Conservation (phyloP, 495 filamentous ascomycete genomes). For the Clavariopsis aquatica region DNA sequence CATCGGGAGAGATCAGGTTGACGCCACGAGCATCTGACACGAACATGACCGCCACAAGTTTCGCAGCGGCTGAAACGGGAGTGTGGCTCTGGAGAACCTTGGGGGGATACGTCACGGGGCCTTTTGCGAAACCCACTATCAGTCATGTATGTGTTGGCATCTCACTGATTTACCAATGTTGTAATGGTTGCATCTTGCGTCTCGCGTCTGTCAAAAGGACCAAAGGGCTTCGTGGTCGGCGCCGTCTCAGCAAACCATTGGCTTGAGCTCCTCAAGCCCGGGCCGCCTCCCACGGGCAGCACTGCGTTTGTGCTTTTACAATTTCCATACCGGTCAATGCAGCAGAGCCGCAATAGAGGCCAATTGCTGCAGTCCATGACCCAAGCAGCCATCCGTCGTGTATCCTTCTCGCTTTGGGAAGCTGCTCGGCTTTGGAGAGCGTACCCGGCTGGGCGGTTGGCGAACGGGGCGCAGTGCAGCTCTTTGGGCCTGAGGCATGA, state of each 20-base stretch:
- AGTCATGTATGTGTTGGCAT: slow-evolving; percentile 16
- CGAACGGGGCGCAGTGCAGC: slow-evolving; percentile 32
- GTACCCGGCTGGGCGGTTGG: not conserved
- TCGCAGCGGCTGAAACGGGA: slow-evolving; percentile 11
- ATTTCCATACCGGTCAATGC: slow-evolving; percentile 29
- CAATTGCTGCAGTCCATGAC: slow-evolving; percentile 11
- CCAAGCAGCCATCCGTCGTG: slow-evolving; percentile 17
- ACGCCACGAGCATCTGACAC: slow-evolving; percentile 5
- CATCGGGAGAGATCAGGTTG: too few relatives aligned
- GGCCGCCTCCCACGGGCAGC: not conserved
- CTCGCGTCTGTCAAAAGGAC: not conserved
- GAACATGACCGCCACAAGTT: slow-evolving; percentile 11
- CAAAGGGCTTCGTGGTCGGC: slow-evolving; percentile 8
- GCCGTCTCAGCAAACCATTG: slow-evolving; percentile 27
- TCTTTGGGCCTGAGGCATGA: slow-evolving; percentile 4
- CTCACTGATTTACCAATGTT: slow-evolving; percentile 8
- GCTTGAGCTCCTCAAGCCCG: slow-evolving; percentile 18
- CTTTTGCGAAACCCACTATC: not conserved
- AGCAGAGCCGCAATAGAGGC: slow-evolving; percentile 30
- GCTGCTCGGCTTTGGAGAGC: not conserved
- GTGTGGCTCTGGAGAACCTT: not conserved
- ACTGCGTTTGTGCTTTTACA: slow-evolving; percentile 2
- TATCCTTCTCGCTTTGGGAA: slow-evolving; percentile 1
- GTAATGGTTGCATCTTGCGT: slow-evolving; percentile 1
- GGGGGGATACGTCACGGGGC: not conserved